Conservation (phyloP, 805 yeast species). For the Ogataea chonburiensis region DNA sequence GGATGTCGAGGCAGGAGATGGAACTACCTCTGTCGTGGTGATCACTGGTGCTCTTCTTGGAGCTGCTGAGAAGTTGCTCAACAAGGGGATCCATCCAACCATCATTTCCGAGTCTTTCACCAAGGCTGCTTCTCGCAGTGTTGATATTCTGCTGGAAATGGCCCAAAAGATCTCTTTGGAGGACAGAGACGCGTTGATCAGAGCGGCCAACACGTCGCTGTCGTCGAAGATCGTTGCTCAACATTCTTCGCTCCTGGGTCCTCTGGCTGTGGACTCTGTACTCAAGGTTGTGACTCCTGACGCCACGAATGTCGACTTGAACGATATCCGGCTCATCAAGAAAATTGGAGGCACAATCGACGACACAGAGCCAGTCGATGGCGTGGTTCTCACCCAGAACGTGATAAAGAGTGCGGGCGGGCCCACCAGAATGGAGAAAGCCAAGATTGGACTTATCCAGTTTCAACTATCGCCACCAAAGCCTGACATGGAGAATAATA, state of each 20-base stretch:
- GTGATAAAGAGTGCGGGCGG: constrained; percentile 92
- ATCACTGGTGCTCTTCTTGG: constrained; percentile 91
- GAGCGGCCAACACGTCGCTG: constrained; percentile 93
- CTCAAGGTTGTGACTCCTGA: constrained; percentile 53
- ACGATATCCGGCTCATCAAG: constrained; percentile 84
- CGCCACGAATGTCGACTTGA: constrained; percentile 74
- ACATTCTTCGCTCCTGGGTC: constrained; percentile 80
- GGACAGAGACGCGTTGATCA: constrained; percentile 79
- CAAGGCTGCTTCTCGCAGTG: constrained; percentile 80
- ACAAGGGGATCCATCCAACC: constrained; percentile 93
- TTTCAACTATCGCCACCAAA: constrained; percentile 96
- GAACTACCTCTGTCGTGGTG: constrained; percentile 96
- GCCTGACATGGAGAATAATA: constrained; percentile 97
- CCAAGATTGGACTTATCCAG: constrained; percentile 84
- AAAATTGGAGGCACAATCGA: constrained; percentile 98
- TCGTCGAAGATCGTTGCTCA: constrained; percentile 96
- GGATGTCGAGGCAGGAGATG: constrained; percentile 99
- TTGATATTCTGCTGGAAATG: constrained; percentile 81
- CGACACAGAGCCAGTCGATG: constrained; percentile 89
- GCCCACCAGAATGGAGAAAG: constrained; percentile 92
- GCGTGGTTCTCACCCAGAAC: constrained; percentile 89
- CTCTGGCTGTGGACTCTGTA: constrained; percentile 92
- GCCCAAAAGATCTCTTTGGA: constrained; percentile 72
- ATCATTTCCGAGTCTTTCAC: constrained; percentile 92
- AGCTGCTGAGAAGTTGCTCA: constrained; percentile 89